Base-by-base conservation (phyloP, 352 stramenopile genomes). In the Phytophthora multivora region DNA sequence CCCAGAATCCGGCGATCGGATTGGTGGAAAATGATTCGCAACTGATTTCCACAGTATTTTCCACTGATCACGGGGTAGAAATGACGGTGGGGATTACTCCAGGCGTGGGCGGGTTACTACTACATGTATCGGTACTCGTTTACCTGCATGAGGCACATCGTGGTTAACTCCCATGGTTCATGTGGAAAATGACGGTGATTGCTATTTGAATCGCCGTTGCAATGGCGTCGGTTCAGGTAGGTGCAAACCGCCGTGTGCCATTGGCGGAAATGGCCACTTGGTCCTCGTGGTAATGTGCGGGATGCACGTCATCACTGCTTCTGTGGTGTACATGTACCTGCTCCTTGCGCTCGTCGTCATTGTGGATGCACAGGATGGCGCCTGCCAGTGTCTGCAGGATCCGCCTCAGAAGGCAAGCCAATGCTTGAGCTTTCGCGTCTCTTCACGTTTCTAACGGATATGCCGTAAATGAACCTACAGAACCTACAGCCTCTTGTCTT, bases 401-500 rank as follows among this genome's bases (percentile, higher is more conserved):
- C 59, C 59, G 7, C 66, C 71, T 3, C 50, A 31, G 39, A 64
- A 75, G 66, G 69, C 48, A 54, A 35, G 64, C 41, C 2, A 31
- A 26, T 11, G 35, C 26, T 13, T 40, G 8, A 31, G 35, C 19
- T 23, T 28, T 7, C 16, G 10, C 39, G 21, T 30, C 12, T 51
- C 28, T 41, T 53, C 15, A 4, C 42, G 1, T n/a, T 28, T 45
- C 33, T 58, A 65, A 63, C 38, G 43, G 35, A 28, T 16, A 19
- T 52, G 10, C 35, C 21, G 28, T 56, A 63, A 3, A 38, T 59
- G n/a, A 30, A 64, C 11, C n/a, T 47, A 28, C 30, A 92, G 79
- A 92, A 86, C 46, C 23, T 61, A 4, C 79, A 79, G 16, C 83
- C 80, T n/a, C 51, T 92, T 21, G 64, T 74, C 2, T 92, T 92